These are phyloP conservation scores for Thielaviopsis ethacetica DNA, from an alignment of 2,329 filamentous ascomycete genomes.

Conservation along the genomic window DNA sequence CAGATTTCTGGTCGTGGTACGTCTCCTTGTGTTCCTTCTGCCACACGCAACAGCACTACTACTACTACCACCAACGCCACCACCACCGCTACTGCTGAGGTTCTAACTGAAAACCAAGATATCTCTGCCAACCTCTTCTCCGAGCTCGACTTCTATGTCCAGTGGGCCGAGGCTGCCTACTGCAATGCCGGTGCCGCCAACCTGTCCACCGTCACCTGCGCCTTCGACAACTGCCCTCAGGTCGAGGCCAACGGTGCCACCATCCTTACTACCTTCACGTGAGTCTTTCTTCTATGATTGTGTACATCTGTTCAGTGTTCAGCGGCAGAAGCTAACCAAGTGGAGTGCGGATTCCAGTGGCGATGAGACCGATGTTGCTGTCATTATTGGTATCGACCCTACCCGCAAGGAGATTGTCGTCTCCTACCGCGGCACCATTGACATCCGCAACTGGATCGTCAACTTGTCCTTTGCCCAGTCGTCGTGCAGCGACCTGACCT, in stretches of 20 bases:
- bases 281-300: slow-evolving; percentile 1
- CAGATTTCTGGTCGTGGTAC: slow-evolving; percentile 8
- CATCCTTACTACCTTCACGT: slow-evolving; percentile 6
- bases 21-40: neutral
- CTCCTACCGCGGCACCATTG: slow-evolving; percentile 41
- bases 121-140: slow-evolving; percentile 3
- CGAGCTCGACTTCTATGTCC: slow-evolving; percentile 10
- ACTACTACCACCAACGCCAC: too few species aligned
- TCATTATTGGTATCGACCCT: slow-evolving; percentile 35
- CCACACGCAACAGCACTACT: too few species aligned
- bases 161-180: slow-evolving; percentile 12
- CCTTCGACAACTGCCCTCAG: slow-evolving; percentile 8
- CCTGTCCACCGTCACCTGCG: slow-evolving; percentile 7
- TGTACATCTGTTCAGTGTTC: neutral
- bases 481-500: slow-evolving; percentile 20
- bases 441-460: slow-evolving; percentile 44
- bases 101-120: neutral
- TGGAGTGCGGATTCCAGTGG: slow-evolving; percentile 20
- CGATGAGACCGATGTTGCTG: slow-evolving; percentile 27
- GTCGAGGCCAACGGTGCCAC: slow-evolving; percentile 8
- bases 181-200: slow-evolving; percentile 8
- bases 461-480: slow-evolving; percentile 29
- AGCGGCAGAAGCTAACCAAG: slow-evolving; percentile 9
- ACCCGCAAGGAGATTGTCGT: slow-evolving; percentile 37
- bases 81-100: too few species aligned